Base-by-base conservation (phyloP, 2,329 filamentous ascomycete species). In the Colletotrichum karsti region DNA sequence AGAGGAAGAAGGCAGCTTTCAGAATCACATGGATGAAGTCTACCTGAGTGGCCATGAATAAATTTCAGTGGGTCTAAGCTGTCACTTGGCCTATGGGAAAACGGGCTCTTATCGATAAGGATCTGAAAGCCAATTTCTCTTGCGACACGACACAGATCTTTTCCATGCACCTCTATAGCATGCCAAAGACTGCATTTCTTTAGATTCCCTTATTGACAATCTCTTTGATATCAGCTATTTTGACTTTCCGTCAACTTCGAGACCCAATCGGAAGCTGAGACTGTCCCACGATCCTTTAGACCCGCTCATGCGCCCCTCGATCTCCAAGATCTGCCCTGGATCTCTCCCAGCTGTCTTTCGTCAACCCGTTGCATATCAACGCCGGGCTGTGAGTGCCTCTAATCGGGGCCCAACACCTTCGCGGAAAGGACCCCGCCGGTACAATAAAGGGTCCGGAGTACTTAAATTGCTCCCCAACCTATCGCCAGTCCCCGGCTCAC, bases 31-130 rank as follows among this genome's bases (percentile, higher is more conserved):
- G 65, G 22, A 26, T 13, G 39, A 61, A 46, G 55, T 42, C 37
- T 39, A 12, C 8, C 24, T 51, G 33, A 28, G 22, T 18, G 50
- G 30, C 13, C 15, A 22, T 46, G 26, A 72, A 72, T 71, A 50
- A 33, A 50, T 70, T 55, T 72, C 72, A 74, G 73, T 33, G 50
- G 8, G 28, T 35, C 62, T 24, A 20, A 35, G 28, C 50, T n/a
- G 12, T 7, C 12, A 28, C 3, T 68, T 76, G 55, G 42, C 51
- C 50, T 22, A 41, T 41, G 53, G 37, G 39, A 37, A 42, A 37
- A 7, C 2, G 3, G 6, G 13, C 8, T 13, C 20, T 28, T 39
- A 33, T 44, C 44, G 15, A 54, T 65, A 44, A 48, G 26, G 7
- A 46, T 10, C 8, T 39, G 26, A n/a, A 48, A 22, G 1, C 44